phyloP scores from a whole-genome alignment of 345 rosid species.

The Bruguiera sexangula region DNA sequence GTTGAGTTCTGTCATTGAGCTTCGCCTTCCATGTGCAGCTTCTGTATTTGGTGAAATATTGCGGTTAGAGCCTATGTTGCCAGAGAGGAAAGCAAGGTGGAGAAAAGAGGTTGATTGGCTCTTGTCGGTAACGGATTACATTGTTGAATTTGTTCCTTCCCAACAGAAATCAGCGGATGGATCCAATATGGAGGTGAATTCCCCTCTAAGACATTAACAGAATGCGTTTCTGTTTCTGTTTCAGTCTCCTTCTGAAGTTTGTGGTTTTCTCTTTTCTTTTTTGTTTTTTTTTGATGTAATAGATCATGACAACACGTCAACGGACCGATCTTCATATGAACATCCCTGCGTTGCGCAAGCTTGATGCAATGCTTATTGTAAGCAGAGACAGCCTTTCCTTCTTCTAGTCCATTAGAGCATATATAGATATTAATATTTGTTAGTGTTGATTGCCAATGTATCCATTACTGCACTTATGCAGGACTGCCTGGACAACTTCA shows the following conservation, averaged over 20 bases:
- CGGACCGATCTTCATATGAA: slow-evolving; percentile 82
- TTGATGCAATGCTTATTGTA: slow-evolving; percentile 88
- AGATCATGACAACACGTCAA: slow-evolving; percentile 85
- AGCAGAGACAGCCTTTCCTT: slow-evolving; percentile 22
- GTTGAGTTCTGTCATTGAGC: not conserved
- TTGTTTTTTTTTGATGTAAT: slow-evolving; percentile 3
- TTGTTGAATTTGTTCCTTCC: slow-evolving; percentile 44
- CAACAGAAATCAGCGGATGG: slow-evolving; percentile 37
- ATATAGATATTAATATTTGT: not conserved
- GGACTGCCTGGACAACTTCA: slow-evolving; percentile 81
- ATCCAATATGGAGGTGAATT: slow-evolving; percentile 28
- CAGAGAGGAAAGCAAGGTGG: slow-evolving; percentile 43
- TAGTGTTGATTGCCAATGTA: not conserved
- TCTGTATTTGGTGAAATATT: slow-evolving; percentile 43
- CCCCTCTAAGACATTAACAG: not conserved
- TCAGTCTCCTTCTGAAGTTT: not conserved
- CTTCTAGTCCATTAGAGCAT: not conserved
- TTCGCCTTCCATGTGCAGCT: slow-evolving; percentile 26
- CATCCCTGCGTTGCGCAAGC: slow-evolving; percentile 87
- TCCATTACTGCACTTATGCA: slow-evolving; percentile 13
- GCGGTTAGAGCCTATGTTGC: slow-evolving; percentile 38
- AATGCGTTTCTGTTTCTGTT: not conserved
- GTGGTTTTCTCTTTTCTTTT: not conserved
- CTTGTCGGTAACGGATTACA: slow-evolving; percentile 36
- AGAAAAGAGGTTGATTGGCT: slow-evolving; percentile 42